Base-by-base conservation (phyloP, 768 basidiomycete genomes). In the Ramaria rubella region DNA sequence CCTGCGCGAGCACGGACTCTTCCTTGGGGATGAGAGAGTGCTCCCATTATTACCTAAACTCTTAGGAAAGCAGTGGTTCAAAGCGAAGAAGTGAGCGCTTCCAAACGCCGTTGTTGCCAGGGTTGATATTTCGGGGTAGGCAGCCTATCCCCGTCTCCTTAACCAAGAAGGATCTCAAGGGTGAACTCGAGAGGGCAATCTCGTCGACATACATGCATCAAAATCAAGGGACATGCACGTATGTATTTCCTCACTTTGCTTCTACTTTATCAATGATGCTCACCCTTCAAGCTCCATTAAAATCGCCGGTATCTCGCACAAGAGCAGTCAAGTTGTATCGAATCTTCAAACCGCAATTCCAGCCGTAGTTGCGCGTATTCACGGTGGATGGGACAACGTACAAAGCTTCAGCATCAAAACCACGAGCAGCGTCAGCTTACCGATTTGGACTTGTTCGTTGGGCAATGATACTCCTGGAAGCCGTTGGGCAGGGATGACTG, bases 161-260 rank as follows among this genome's bases (percentile, higher is more conserved):
- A 52, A 85, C 80, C 11, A 82, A 86, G 23, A 94, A 93, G 66
- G 89, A 95, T 70, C 78, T 99, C 58, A 98, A 97, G 69, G 80
- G 77, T 46, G 94, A 97, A 65, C 80, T 99, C 9, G 94, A 95
- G 69, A 84, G 86, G 44, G 95, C 95, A 17, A 84, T 99, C 61
- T 85, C 85, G 4, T 93, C 94, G 11, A 94, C 95, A 2, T 96
- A 96, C 70, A 90, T 96, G 86, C 89, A 94, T 69, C 90, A 94
- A 71, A 92, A 94, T 55, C 83, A 82, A 61, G 96, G 96, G 12
- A 96, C 93, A 5, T 91, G 88, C 81, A 83, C 86, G 90, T 94
- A 74, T 51, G 92, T 81, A 17, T 24, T 19, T 38, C 42, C 30
- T 30, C 5, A 17, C 26, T 45, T 55, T 2, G 24, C 1, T 17